Base-by-base conservation (phyloP, 345 rosid genomes). In the Lenwebbia sp. region DNA sequence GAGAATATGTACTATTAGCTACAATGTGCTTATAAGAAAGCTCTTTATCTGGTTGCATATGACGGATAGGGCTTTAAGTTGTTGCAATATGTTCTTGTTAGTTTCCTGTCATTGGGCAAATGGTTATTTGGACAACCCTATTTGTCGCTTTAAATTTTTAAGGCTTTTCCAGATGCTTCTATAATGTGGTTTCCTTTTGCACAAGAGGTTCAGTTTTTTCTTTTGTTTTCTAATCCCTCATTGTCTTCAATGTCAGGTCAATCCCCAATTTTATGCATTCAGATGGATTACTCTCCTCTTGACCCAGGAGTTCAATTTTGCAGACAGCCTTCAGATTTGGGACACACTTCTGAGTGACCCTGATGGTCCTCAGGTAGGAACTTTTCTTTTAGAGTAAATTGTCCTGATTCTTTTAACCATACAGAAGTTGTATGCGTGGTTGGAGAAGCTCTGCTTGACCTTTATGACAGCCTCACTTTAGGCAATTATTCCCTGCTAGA, bases 211-310 rank as follows among this genome's bases (percentile, higher is more conserved):
- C 13, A 19, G 44, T 17, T 70, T 65, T 70, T 33, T 3, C 19
- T 8, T 30, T 30, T n/a, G 5, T 65, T 65, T 70, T 37, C 47
- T 70, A 37, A 70, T 70, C 47, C 47, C 81, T 70, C 0, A 3
- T 70, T 70, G 26, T 70, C 11, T 19, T 37, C 81, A 78, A 90
- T 88, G 90, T 88, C 99, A 97, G 99, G 96, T 97, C 85, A 97
- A 97, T 88, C 99, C 99, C 74, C 99, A 96, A 54, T 97, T 97
- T 85, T 97, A 97, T 82, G 99, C 99, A n/a, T 97, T 97, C 89
- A 92, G 99, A 91, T 97, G 99, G 99, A 97, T 97, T 89, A 97
- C 99, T 84, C 96, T 97, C 85, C 96, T 97, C 51, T 91, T 97
- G 92, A 97, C 99, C 6, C 99, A 96, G 88, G 99, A 97, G 86